Percentiles rank a stretch among this genome's conserved stretches.
These are phyloP conservation scores for Cladosporium oxysporum DNA, from an alignment of 2,329 filamentous ascomycete genomes.

Conservation along the genomic window DNA sequence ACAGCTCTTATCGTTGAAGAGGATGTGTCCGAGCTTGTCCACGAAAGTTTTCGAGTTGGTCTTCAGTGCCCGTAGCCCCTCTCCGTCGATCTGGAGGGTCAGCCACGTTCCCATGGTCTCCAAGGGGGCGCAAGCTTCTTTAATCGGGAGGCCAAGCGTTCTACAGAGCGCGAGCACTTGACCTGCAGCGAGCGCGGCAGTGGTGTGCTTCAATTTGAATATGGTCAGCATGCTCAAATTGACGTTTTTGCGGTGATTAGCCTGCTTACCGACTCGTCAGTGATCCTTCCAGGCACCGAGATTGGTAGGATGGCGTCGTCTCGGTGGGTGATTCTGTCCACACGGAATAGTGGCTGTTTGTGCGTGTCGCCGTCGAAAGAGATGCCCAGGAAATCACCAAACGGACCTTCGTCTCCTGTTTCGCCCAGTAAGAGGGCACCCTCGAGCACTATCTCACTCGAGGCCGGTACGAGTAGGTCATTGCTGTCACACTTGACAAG, in stretches of 20 bases:
- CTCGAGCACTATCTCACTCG: conserved; percentile 54
- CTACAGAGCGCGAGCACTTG: conserved; percentile 29
- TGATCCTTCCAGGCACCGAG: conserved; percentile 45
- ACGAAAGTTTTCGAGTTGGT: not conserved
- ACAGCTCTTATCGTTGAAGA: not conserved
- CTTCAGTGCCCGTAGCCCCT: not conserved
- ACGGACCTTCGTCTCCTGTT: not conserved
- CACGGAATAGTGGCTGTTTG: conserved; percentile 44
- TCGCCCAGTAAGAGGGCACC: conserved; percentile 49
- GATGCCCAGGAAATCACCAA: not conserved
- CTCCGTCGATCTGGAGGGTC: conserved; percentile 48
- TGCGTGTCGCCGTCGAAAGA: conserved; percentile 41
- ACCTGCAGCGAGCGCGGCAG: conserved; percentile 32
- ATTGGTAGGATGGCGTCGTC: conserved; percentile 52
- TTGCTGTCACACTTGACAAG: conserved; percentile 57
- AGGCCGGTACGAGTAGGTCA: conserved; percentile 51
- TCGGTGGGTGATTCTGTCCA: conserved; percentile 52
- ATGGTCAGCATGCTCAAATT: no score
- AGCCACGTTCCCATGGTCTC: conserved; percentile 53
- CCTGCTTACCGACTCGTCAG: conserved; percentile 54
- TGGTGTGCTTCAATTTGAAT: no score
- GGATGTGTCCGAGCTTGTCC: not conserved
- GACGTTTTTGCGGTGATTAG: no score
- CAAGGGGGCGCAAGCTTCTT: conserved; percentile 53
- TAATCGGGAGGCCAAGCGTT: conserved; percentile 49